A percentile compares a stretch with the other conserved stretches of the same genome.
These are phyloP conservation scores for Microbotryomycetes sp. DNA, from an alignment of 1,284 basidiomycete species.

Conservation along the genomic window DNA sequence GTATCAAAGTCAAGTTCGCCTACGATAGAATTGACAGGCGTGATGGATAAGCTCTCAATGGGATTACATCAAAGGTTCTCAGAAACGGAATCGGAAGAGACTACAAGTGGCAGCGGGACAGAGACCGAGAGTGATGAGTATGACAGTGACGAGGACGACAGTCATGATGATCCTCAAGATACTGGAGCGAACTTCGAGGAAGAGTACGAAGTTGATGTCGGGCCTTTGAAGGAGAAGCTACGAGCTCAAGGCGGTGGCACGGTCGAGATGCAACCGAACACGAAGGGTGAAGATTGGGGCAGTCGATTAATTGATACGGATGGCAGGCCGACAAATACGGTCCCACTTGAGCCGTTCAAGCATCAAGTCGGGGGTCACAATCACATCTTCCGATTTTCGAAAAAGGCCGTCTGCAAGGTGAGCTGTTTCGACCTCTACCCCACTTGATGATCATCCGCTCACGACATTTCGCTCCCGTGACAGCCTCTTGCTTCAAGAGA, in stretches of 20 bases:
- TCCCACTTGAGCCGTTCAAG: constrained; percentile 89
- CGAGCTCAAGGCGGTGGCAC: constrained; percentile 19
- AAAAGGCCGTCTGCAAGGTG: constrained; percentile 96
- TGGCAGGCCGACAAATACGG: constrained; percentile 49
- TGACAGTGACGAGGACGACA: constrained; percentile 4
- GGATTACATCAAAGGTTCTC: background rate
- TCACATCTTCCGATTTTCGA: constrained; percentile 97
- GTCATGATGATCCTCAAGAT: constrained; percentile 11
- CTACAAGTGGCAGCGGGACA: background rate
- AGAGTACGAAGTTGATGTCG: constrained; percentile 30
- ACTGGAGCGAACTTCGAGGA: constrained; percentile 4
- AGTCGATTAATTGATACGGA: constrained; percentile 19
- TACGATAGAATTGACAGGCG: background rate
- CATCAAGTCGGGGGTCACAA: constrained; percentile 98
- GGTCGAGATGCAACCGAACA: constrained; percentile 18
- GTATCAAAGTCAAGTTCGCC: background rate
- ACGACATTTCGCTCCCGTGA: constrained; percentile 1
- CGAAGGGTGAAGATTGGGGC: constrained; percentile 18
- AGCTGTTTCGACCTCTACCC: constrained; percentile 17
- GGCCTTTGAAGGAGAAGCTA: constrained; percentile 21
- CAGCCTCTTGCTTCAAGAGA: constrained; percentile 93
- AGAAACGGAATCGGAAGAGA: background rate
- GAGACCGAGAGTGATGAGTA: constrained; percentile 1
- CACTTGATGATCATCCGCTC: no score
- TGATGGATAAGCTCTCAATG: background rate